Evolutionary conservation across 805 yeast genomes (phyloP).

Genomic region (Nakazawaea populi): DNA sequence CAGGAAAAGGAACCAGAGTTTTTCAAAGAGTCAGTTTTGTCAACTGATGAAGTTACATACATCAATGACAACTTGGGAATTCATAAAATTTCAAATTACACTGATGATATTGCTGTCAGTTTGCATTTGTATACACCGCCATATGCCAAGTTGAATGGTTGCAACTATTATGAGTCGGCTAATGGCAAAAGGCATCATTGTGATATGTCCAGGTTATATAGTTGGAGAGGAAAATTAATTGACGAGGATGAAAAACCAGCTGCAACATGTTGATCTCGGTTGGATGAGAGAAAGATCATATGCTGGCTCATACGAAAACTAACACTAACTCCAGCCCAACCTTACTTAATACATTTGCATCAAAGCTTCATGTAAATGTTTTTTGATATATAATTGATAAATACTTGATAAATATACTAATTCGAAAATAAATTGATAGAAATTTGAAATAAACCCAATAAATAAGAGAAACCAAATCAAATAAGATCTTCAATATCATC

Average conservation of each 20-base stretch:
- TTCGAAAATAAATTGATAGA: neutral
- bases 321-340: too few relatives aligned
- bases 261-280: neutral
- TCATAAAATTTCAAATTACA: constrained; percentile 54
- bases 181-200: constrained; percentile 49
- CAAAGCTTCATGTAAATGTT: too few relatives aligned
- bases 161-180: constrained; percentile 41
- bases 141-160: constrained; percentile 57
- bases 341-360: too few relatives aligned
- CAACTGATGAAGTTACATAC: constrained; percentile 49
- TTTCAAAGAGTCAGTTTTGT: constrained; percentile 20
- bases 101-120: constrained; percentile 43
- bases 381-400: too few relatives aligned
- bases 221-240: constrained; percentile 47
- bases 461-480: neutral
- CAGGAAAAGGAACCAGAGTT: constrained; percentile 11
- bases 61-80: constrained; percentile 62
- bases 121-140: constrained; percentile 76
- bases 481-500: constrained; percentile 28
- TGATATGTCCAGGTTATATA: constrained; percentile 52
- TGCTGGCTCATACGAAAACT: too few relatives aligned
- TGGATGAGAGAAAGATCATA: too few relatives aligned
- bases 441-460: neutral
- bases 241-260: constrained; percentile 4
- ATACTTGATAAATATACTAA: neutral